Conservation (phyloP, 257 asterid genomes). For the Solanum lycopersicoides region DNA sequence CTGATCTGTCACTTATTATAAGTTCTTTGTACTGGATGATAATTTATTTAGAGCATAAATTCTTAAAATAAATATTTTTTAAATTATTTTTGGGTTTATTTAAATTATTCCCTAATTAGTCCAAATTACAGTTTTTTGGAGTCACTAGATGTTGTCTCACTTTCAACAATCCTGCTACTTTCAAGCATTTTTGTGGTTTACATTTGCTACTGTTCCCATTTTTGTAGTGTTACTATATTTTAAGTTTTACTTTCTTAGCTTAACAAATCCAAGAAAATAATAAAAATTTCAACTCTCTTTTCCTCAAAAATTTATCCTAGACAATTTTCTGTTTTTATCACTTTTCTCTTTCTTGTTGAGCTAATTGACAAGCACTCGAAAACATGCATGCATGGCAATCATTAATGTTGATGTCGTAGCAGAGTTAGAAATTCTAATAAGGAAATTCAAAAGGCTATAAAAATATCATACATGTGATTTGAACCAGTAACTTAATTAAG, state of each 20-base stretch:
- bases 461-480: neutral
- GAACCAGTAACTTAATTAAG: neutral
- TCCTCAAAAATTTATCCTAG: neutral
- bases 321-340: neutral
- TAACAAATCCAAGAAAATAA: neutral
- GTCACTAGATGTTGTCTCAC: neutral
- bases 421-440: neutral
- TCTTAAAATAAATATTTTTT: neutral
- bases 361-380: neutral
- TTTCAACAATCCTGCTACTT: neutral
- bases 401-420: neutral
- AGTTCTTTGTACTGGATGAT: neutral
- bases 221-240: neutral
- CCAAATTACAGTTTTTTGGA: neutral
- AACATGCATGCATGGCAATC: neutral
- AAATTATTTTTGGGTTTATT: neutral
- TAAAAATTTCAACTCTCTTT: neutral
- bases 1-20: no score
- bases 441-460: neutral
- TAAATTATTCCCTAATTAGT: neutral
- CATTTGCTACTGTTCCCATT: neutral
- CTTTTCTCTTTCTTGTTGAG: neutral
- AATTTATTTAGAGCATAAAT: neutral
- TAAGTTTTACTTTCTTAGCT: neutral
- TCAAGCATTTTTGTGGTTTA: neutral